Evolutionary conservation across 1,284 basidiomycete species (phyloP), one percentile per base, ranked within the genome.

Genomic region (Moesziomyces sp.): DNA sequence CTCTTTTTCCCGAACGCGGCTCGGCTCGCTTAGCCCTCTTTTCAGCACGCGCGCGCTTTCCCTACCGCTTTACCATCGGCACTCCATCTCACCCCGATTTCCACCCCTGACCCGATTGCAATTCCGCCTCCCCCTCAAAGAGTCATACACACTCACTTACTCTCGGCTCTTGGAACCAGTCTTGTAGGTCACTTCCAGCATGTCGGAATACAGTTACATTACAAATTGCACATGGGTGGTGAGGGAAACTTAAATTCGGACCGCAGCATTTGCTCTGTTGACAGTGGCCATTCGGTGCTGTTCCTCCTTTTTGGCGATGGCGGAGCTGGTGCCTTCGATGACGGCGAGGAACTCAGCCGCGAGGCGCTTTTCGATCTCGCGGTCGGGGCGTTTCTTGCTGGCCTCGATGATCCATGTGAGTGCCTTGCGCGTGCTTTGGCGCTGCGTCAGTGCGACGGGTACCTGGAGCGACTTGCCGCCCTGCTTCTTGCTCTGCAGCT

Each of bases 211-310:
- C 26, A 28, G 26, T 28, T 28, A 28, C 26, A 28, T 28, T 28
- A 28, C 26, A 28, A 6, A 1, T 28, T 28, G 26, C 26, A 7
- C 24, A 26, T 26, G 0, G 26, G 26, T 7, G 26, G 26, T 28
- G 26, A 28, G 11, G 30, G 30, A 33, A 13, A 33, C 2, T 35
- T 59, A 82, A 47, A 82, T 77, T 54, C 80, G 68, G n/a, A 81
- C 77, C 43, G 72, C 58, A 30, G 79, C 73, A 54, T 83, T 83
- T n/a, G 77, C 74, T 92, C 93, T 90, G 84, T 93, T 93, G 38
- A 91, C 87, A 87, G 91, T 91, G 1, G 91, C 94, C 42, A 88
- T 79, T 77, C 87, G 88, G 83, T 95, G 93, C 53, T 89, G 83
- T 56, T 84, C 80, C 50, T 84, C 80, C 69, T 83, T 83, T 53